Evolutionary conservation across 257 asterid genomes (phyloP), one percentile per base, ranked within the genome.

Genomic region (Ilex asprella): DNA sequence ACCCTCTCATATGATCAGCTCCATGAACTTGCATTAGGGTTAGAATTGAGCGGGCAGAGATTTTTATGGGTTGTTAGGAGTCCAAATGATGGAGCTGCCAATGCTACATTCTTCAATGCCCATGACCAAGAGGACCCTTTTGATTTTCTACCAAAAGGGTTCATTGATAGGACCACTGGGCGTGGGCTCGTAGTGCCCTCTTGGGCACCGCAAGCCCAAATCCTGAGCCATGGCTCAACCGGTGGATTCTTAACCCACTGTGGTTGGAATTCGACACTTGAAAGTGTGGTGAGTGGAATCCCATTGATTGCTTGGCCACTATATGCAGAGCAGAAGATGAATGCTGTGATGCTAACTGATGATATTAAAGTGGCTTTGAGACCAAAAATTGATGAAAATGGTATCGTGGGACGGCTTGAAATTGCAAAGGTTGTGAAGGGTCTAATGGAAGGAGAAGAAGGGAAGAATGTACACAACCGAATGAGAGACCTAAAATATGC

Each of bases 241-340:
- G 27, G 27, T 21, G 27, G 27, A 21, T 21, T 21, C 27, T 21
- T 66, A 27, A 66, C 65, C 11, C 79, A 75, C 2, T 75, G 76
- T 3, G 79, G 79, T 6, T 75, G 79, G 76, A 75, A 75, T 30
- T 75, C 76, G 1, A n/a, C 44, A 1, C 31, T 61, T 2, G 76
- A 70, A 10, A 62, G 76, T 2, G 16, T 62, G 16, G 51, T 62
- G 2, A 35, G 41, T 31, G 70, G 73, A 1, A 16, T 75, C 12
- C 79, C 76, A 30, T 41, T 75, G 46, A 63, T 71, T 14, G 63
- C 71, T 31, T 75, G 74, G 77, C 80, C 74, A 7, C 71, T 71
- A 0, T 71, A 55, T 30, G 81, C 77, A 2, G 77, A 76, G 11
- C 72, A 71, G 52, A 60, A 30, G 35, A 31, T 70, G 57, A 71